Evolutionary conservation across 169 alveolate genomes (phyloP), one percentile per base, ranked within the genome.

Genomic region (Besnoitia besnoiti): DNA sequence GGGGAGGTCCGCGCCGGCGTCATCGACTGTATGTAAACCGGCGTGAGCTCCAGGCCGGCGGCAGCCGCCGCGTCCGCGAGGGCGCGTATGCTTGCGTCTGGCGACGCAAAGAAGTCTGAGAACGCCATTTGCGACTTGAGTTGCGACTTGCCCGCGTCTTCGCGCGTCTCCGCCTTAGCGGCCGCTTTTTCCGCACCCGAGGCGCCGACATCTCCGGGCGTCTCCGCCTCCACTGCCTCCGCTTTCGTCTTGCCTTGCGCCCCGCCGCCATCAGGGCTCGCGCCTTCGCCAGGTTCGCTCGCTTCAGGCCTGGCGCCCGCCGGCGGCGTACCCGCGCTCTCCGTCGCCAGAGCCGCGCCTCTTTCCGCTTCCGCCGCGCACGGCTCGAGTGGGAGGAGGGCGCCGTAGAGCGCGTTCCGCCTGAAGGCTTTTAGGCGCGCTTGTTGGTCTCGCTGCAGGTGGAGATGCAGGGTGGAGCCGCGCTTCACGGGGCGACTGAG

Each of bases 41-140:
- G 82, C 16, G 82, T 73, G 44, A 73, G 82, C n/a, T 73, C 82
- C 46, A 73, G 46, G 46, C 82, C 82, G 8, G 82, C 46, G 3
- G 47, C 82, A 27, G 82, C 82, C 8, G 82, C 82, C 44, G 82
- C 82, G 47, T 73, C 82, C 27, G 82, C 8, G 39, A 73, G 82
- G 27, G 82, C 82, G 47, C 46, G 82, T 27, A 73, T 2, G 14
- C 27, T n/a, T 73, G 16, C n/a, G 10, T 73, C 82, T n/a, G 82
- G 82, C 39, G 47, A 37, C 44, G 16, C 46, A 42, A 19, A 37
- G 16, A n/a, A 1, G 8, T n/a, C 82, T 42, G 47, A 73, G 12
- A 73, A 35, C 44, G 67, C 67, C 12, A 19, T 19, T 1, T 19
- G 12, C 67, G 24, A n/a, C n/a, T n/a, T n/a, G n/a, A n/a, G n/a